phyloP scores from a whole-genome alignment of 805 yeast species.

The Maudiozyma turicensis region DNA sequence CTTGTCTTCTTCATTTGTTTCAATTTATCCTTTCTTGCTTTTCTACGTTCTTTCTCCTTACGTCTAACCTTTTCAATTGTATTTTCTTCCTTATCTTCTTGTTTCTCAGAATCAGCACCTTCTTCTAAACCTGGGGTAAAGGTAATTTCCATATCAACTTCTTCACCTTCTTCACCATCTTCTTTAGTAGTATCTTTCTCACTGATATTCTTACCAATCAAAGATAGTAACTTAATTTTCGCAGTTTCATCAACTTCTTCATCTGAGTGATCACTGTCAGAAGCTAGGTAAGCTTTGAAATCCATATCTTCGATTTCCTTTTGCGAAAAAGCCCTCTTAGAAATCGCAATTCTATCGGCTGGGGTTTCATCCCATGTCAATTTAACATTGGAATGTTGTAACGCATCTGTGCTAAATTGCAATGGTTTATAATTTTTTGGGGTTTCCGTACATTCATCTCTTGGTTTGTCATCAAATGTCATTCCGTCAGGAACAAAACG shows the following conservation, averaged over 20 bases:
- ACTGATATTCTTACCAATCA: conserved; percentile 37
- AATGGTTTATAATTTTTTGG: conserved; percentile 75
- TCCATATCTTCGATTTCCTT: conserved; percentile 87
- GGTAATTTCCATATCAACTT: conserved; percentile 89
- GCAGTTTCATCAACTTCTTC: conserved; percentile 32
- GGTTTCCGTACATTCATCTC: conserved; percentile 60
- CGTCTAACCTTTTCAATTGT: conserved; percentile 73
- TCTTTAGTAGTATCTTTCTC: conserved; percentile 30
- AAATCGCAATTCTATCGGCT: conserved; percentile 65
- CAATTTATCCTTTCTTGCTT: conserved; percentile 67
- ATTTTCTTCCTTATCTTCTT: conserved; percentile 47
- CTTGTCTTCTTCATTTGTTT: conserved; percentile 49
- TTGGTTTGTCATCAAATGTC: conserved; percentile 71
- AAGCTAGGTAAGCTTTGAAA: conserved; percentile 83
- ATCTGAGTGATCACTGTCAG: conserved; percentile 52
- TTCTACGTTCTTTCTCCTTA: conserved; percentile 88
- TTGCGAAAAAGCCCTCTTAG: conserved; percentile 76
- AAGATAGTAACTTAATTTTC: conserved; percentile 52
- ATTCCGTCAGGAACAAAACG: conserved; percentile 90
- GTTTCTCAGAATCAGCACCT: conserved; percentile 24
- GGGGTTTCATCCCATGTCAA: conserved; percentile 99
- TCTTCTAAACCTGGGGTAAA: conserved; percentile 76
- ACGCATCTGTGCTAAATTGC: conserved; percentile 83
- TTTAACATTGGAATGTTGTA: conserved; percentile 92
- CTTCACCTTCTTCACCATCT: conserved; percentile 43